A percentile compares a stretch with the other conserved stretches of the same genome.
These are phyloP conservation scores for Discostella stelligera DNA, from an alignment of 352 stramenopile genomes.

Conservation along the genomic window DNA sequence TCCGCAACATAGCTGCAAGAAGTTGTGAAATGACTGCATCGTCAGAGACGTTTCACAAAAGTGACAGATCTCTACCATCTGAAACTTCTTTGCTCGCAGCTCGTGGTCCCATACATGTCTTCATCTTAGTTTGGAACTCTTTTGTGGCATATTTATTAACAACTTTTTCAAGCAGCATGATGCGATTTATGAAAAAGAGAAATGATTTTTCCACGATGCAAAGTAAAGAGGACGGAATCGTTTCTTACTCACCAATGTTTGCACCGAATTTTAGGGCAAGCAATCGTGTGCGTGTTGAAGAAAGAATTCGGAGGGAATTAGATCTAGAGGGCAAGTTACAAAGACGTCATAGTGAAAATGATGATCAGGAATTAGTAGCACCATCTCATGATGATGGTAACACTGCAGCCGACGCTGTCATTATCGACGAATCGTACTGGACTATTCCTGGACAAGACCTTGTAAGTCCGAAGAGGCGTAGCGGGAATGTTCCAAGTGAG, in stretches of 20 bases:
- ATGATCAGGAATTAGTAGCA: neutral
- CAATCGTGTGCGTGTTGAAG: slow-evolving; percentile 28
- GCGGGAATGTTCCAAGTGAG: slow-evolving; percentile 8
- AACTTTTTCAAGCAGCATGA: slow-evolving; percentile 1
- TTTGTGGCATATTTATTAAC: neutral
- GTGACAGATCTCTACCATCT: neutral
- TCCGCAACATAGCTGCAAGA: slow-evolving; percentile 1
- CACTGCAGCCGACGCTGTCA: neutral
- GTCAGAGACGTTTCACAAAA: neutral
- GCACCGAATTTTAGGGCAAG: slow-evolving; percentile 5
- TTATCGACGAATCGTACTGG: slow-evolving; percentile 41
- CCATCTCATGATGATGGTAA: neutral
- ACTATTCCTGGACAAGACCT: slow-evolving; percentile 14
- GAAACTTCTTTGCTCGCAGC: neutral
- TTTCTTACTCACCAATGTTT: neutral
- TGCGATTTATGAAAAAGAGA: neutral
- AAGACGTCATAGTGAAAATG: neutral
- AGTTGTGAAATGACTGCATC: neutral
- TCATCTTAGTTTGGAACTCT: slow-evolving; percentile 7
- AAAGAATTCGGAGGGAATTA: slow-evolving; percentile 39
- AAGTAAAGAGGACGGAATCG: slow-evolving; percentile 19
- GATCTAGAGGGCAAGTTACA: neutral
- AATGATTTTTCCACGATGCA: slow-evolving; percentile 1
- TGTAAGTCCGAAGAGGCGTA: slow-evolving; percentile 4
- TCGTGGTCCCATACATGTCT: slow-evolving; percentile 8